Evolutionary conservation across 805 yeast genomes (phyloP).

Genomic region (Zygosaccharomyces kombuchaensis): DNA sequence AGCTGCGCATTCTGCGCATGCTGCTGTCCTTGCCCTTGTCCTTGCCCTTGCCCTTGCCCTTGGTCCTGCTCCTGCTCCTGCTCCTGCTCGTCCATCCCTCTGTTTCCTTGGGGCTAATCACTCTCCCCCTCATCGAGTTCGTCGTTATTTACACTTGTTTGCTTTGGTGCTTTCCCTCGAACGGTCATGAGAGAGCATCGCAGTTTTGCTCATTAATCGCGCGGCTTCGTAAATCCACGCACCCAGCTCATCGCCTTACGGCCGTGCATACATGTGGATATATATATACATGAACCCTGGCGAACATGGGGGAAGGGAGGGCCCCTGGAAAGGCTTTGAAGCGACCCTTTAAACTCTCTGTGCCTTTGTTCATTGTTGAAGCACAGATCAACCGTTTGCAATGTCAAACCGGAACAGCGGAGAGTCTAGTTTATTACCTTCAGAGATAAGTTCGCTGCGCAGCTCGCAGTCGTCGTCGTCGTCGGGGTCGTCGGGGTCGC

Average conservation of each 20-base stretch:
- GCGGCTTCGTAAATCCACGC: constrained; percentile 6
- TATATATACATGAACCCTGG: background rate
- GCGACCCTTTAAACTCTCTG: background rate
- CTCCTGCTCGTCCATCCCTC: background rate
- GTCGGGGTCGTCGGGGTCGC: background rate
- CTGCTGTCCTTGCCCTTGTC: background rate
- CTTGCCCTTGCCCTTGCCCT: background rate
- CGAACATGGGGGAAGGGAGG: background rate
- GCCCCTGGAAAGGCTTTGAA: background rate
- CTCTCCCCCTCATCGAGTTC: too few relatives aligned
- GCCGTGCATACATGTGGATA: background rate
- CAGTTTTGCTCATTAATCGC: constrained; percentile 1
- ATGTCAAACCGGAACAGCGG: background rate
- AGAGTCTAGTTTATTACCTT: background rate
- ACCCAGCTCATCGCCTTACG: constrained; percentile 2
- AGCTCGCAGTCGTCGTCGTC: background rate
- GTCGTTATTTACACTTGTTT: background rate
- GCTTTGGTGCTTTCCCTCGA: background rate
- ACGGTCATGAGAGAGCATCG: background rate
- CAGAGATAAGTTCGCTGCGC: background rate
- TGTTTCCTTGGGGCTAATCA: background rate
- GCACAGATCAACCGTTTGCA: too few relatives aligned
- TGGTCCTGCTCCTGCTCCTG: background rate
- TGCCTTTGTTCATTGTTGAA: too few relatives aligned
- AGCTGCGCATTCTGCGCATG: background rate